Base-by-base conservation (phyloP, 805 yeast species). In the Tetrapisispora fleetii region DNA sequence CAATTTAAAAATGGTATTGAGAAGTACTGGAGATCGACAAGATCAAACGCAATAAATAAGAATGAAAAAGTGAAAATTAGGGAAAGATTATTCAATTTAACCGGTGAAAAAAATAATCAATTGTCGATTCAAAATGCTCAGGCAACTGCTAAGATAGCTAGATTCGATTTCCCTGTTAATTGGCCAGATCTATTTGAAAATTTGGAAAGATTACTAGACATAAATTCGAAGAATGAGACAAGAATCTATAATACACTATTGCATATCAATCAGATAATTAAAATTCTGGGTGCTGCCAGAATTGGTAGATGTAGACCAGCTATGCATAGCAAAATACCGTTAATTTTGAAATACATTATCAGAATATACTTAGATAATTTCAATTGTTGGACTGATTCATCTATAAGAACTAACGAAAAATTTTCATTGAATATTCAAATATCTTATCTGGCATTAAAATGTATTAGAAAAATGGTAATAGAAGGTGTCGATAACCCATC, bases 1-100 rank as follows among this genome's bases (percentile, higher is more conserved):
- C 85, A 84, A 54, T 80, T 91, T 65, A 91, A 93, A 60, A 91
- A 91, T 64, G 95, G 95, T 1, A 72, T 88, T 19, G 95, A 87
- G 17, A 79, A 77, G 59, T 79, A 79, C 58, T 91, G 99, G 98
- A 72, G 96, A 50, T 71, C 82, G 1, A 72, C 87, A 0, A 72
- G 86, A 18, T 67, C 72, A 33, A 68, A 77, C 51, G 71, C 79
- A 0, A 74, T 83, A 18, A 54, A 74, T 2, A 75, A 74, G 43
- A 87, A 83, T 17, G 97, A 89, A 58, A 91, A 89, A 61, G 51
- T 52, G 0, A 77, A 75, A 43, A 87, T 89, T 43, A 73, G 80
- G 50, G 56, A 67, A 18, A 69, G 82, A 39, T 61, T 86, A 10
- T 84, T 88, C 54, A 70, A 74, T 28, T 60, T 79, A 41, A 60